phyloP scores from a whole-genome alignment of 73 alveolate species.

The Paraurostyla sp. region DNA sequence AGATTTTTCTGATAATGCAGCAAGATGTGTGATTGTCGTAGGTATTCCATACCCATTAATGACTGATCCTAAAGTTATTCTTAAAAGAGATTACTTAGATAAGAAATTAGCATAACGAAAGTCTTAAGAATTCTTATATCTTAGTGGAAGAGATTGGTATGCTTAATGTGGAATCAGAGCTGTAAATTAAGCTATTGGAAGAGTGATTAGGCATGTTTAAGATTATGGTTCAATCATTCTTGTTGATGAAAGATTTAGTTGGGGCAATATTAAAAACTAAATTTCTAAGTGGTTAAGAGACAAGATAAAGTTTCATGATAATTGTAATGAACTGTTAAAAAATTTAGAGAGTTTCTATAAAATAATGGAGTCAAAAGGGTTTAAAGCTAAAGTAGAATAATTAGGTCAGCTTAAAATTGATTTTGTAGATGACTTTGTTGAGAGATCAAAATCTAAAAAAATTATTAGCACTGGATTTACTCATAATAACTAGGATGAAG shows the following conservation, averaged over 20 bases:
- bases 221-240: constrained; percentile 93
- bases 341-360: background rate
- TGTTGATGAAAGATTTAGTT: constrained; percentile 82
- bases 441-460: too few species aligned
- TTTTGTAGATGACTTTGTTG: too few species aligned
- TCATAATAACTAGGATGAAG: too few species aligned
- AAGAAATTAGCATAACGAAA: constrained; percentile 67
- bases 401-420: too few species aligned
- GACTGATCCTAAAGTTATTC: constrained; percentile 85
- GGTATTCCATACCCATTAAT: constrained; percentile 96
- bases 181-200: constrained; percentile 96
- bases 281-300: constrained; percentile 83
- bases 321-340: background rate
- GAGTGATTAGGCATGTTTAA: constrained; percentile 94
- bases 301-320: constrained; percentile 55
- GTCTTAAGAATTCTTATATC: constrained; percentile 51
- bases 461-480: too few species aligned
- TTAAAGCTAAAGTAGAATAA: too few species aligned
- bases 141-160: constrained; percentile 93
- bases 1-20: constrained; percentile 94
- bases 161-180: constrained; percentile 89
- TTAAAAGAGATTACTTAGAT: constrained; percentile 90
- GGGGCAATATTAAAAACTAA: constrained; percentile 49
- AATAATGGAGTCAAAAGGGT: too few species aligned
- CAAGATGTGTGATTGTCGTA: constrained; percentile 90